These are phyloP conservation scores for Pyricularia grisea DNA, from an alignment of 2,329 filamentous ascomycete species.

Conservation along the genomic window DNA sequence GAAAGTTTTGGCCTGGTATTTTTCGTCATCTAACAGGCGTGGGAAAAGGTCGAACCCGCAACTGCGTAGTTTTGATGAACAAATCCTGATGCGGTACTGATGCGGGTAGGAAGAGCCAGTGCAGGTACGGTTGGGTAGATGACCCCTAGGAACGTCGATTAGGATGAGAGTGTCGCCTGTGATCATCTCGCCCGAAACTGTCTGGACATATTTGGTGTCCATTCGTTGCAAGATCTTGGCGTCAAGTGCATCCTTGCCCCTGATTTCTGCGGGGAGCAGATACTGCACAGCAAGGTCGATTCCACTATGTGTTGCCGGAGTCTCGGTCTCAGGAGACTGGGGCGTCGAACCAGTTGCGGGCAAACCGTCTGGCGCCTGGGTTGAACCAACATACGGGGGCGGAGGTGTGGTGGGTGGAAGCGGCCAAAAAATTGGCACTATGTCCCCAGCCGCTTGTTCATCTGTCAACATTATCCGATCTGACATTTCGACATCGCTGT, in stretches of 20 bases:
- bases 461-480: not conserved
- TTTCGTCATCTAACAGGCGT: constrained; percentile 8
- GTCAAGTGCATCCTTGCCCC: not conserved
- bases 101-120: constrained; percentile 6
- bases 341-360: not conserved
- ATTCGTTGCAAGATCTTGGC: not conserved
- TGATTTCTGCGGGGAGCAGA: not conserved
- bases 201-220: constrained; percentile 5
- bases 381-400: not conserved
- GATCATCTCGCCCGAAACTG: constrained; percentile 5
- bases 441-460: not conserved
- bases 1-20: constrained; percentile 6
- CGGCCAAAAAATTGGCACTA: not conserved
- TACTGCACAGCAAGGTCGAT: constrained; percentile 1
- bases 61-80: constrained; percentile 7
- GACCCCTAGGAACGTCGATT: constrained; percentile 5
- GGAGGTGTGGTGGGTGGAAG: not conserved
- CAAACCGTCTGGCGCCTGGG: not conserved
- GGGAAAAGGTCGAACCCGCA: constrained; percentile 10
- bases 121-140: constrained; percentile 8
- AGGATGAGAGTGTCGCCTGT: constrained; percentile 11
- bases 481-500: not conserved
- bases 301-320: not conserved
- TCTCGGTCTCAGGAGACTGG: not conserved
- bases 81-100: constrained; percentile 9